Conservation (phyloP, 495 filamentous ascomycete genomes). For the Hyaloscypha bicolor region DNA sequence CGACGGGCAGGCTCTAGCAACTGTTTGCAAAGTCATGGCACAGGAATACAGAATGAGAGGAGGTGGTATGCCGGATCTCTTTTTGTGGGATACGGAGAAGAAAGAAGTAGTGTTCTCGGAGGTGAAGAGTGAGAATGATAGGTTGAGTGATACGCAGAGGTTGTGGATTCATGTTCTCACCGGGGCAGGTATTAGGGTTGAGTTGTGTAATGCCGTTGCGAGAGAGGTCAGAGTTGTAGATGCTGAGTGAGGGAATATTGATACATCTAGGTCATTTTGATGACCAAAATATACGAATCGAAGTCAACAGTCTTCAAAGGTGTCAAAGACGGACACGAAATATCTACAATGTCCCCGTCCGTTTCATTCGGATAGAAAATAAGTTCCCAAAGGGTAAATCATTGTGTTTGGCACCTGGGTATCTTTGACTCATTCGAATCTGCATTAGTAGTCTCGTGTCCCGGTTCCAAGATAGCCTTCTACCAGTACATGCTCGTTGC, state of each 20-base stretch:
- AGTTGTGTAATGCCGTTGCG: constrained; percentile 86
- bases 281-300: not conserved
- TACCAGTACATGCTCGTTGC: too few relatives aligned
- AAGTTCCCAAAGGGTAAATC: too few relatives aligned
- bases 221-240: constrained; percentile 50
- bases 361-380: too few relatives aligned
- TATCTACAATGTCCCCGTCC: too few relatives aligned
- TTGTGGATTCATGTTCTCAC: constrained; percentile 95
- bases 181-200: constrained; percentile 80
- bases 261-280: not conserved
- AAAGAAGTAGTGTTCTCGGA: constrained; percentile 81
- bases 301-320: not conserved
- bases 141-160: constrained; percentile 92
- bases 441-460: too few relatives aligned
- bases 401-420: too few relatives aligned
- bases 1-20: constrained; percentile 73
- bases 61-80: constrained; percentile 89
- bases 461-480: too few relatives aligned
- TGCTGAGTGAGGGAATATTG: constrained; percentile 2
- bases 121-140: constrained; percentile 94
- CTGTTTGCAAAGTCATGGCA: constrained; percentile 88
- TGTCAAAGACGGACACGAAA: too few relatives aligned
- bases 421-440: too few relatives aligned
- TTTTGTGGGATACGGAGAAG: constrained; percentile 71
- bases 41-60: constrained; percentile 90